phyloP scores from a whole-genome alignment of 1,284 basidiomycete genomes.

The Leccinum pachyderme region DNA sequence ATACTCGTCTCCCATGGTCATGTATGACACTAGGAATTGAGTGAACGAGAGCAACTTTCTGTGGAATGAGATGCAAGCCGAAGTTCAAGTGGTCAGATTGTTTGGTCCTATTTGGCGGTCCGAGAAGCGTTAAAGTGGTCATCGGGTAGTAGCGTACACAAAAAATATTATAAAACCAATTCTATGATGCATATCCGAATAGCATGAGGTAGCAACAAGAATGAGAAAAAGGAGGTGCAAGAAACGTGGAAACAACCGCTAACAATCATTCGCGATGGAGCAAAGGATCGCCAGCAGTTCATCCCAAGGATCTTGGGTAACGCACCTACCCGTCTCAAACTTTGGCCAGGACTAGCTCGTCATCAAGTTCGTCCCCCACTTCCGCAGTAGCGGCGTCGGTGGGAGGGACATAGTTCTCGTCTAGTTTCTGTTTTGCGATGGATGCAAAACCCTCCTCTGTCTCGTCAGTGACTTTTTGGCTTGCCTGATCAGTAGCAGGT shows the following conservation, averaged over 20 bases:
- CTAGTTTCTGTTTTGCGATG: slow-evolving; percentile 32
- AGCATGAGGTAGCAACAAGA: slow-evolving; percentile 13
- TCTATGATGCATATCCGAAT: background rate
- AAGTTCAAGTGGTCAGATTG: background rate
- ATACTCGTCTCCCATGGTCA: slow-evolving; percentile 68
- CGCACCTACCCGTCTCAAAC: slow-evolving; percentile 13
- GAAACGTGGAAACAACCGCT: slow-evolving; percentile 33
- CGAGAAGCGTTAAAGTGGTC: background rate
- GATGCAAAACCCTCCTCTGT: slow-evolving; percentile 36
- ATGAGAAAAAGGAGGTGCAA: slow-evolving; percentile 45
- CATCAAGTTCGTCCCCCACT: slow-evolving; percentile 23
- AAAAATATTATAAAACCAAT: background rate
- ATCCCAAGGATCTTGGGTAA: slow-evolving; percentile 27
- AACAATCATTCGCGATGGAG: slow-evolving; percentile 31
- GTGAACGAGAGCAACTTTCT: background rate
- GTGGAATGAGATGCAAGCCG: background rate
- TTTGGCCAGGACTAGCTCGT: slow-evolving; percentile 14
- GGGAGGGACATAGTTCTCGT: slow-evolving; percentile 23
- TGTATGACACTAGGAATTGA: slow-evolving; percentile 1
- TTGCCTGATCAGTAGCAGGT: slow-evolving; percentile 17
- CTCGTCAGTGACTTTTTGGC: slow-evolving; percentile 26
- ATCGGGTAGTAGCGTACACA: background rate
- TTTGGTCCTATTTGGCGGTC: slow-evolving; percentile 28
- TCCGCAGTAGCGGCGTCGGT: slow-evolving; percentile 16
- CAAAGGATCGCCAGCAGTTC: slow-evolving; percentile 37